Evolutionary conservation across 23 red algal species (phyloP).

Genomic region (Pyropia yezoensis): DNA sequence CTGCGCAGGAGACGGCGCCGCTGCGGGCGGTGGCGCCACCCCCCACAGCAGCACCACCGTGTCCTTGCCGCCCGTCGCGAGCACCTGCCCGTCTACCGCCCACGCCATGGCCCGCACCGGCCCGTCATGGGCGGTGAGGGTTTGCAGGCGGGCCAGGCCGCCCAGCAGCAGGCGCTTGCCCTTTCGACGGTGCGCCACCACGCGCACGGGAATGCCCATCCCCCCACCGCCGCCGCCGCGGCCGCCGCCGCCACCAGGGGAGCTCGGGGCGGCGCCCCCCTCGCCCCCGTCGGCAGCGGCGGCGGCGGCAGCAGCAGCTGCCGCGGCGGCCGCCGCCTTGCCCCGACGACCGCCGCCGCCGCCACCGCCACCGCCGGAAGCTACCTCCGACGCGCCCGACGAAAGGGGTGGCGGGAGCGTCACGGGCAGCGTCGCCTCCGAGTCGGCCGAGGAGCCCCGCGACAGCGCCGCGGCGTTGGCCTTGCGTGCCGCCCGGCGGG

Average conservation of each 20-base stretch:
- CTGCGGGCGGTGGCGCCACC: not conserved
- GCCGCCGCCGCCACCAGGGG: not conserved
- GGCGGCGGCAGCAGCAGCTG: conserved; percentile 7
- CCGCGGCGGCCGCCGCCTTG: conserved; percentile 3
- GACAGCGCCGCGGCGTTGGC: too few relatives aligned
- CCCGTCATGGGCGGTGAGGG: conserved; percentile 50
- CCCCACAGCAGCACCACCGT: conserved; percentile 66
- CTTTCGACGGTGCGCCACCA: conserved; percentile 33
- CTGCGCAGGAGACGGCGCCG: too few relatives aligned
- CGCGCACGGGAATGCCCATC: conserved; percentile 56
- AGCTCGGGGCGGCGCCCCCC: not conserved
- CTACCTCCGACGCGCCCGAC: too few relatives aligned
- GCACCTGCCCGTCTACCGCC: conserved; percentile 32
- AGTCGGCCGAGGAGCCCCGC: too few relatives aligned
- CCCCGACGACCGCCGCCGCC: not conserved
- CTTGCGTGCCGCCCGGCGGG: too few relatives aligned
- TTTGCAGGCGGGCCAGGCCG: conserved; percentile 65
- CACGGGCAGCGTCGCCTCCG: too few relatives aligned
- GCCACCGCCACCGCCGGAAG: too few relatives aligned
- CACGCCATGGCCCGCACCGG: conserved; percentile 75
- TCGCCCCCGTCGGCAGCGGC: not conserved
- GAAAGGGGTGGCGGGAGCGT: too few relatives aligned
- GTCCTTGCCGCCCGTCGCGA: conserved; percentile 73
- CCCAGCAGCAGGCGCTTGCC: conserved; percentile 15
- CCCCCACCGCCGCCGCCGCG: conserved; percentile 1